These are phyloP conservation scores for Gossypium schwendimanii DNA, from an alignment of 441 rosid species.

Conservation along the genomic window DNA sequence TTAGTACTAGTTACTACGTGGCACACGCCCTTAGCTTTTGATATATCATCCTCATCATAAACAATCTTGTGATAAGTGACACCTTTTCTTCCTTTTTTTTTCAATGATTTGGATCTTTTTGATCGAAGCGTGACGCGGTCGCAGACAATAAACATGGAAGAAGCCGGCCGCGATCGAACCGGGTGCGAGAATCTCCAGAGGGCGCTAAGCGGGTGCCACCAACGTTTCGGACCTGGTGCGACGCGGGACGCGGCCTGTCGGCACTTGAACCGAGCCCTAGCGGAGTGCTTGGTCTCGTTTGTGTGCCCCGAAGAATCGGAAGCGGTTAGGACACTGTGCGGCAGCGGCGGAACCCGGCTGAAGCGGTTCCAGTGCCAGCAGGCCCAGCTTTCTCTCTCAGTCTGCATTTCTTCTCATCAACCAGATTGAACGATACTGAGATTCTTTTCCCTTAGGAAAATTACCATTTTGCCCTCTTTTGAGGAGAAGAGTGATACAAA, in stretches of 20 bases:
- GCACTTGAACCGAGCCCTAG: constrained; percentile 67
- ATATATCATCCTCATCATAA: background rate
- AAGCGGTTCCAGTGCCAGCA: constrained; percentile 72
- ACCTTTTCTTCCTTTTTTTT: background rate
- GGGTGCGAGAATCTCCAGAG: constrained; percentile 56
- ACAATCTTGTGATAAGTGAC: background rate
- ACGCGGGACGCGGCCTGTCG: constrained; percentile 50
- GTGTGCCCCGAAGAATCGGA: constrained; percentile 69
- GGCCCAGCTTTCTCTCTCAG: constrained; percentile 67
- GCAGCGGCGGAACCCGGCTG: constrained; percentile 71
- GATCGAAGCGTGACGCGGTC: background rate
- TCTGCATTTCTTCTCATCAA: constrained; percentile 61
- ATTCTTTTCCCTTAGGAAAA: too few relatives aligned
- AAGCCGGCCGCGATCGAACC: background rate
- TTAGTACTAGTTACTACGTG: background rate
- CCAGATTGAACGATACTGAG: constrained; percentile 2
- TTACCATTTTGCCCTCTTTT: background rate
- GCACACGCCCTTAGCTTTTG: background rate
- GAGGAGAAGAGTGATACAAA: background rate
- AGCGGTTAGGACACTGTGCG: constrained; percentile 63
- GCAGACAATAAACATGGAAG: background rate
- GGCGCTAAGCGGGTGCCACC: constrained; percentile 66
- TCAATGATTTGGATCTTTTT: background rate
- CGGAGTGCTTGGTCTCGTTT: constrained; percentile 62
- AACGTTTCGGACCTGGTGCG: constrained; percentile 45